Percentiles rank a stretch among this genome's conserved stretches.
Conservation (phyloP, 1,284 basidiomycete genomes). For the Apiotrichum veenhuisii region DNA sequence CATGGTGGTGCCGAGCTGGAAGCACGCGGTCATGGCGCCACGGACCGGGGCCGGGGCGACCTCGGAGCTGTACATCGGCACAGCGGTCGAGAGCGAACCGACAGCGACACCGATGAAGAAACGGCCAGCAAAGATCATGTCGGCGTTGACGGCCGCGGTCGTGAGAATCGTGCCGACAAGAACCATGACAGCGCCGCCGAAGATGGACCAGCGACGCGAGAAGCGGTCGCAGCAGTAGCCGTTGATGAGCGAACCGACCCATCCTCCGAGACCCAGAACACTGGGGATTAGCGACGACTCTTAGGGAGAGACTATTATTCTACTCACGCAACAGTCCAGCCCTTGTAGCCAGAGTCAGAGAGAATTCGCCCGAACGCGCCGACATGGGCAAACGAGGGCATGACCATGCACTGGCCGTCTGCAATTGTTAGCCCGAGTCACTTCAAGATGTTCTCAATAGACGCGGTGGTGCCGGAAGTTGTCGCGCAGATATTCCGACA, state of each 20-base stretch:
- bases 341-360: constrained; percentile 16
- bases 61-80: constrained; percentile 57
- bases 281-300: too few relatives aligned
- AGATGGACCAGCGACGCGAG: constrained; percentile 23
- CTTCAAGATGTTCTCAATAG: too few relatives aligned
- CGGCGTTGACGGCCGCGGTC: constrained; percentile 18
- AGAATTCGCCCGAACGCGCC: constrained; percentile 15
- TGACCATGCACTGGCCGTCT: constrained; percentile 23
- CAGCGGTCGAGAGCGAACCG: constrained; percentile 68
- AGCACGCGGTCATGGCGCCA: constrained; percentile 64
- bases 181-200: constrained; percentile 23
- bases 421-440: neutral
- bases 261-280: constrained; percentile 23
- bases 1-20: constrained; percentile 67
- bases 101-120: constrained; percentile 48
- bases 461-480: too few relatives aligned
- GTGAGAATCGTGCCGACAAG: constrained; percentile 23
- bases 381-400: constrained; percentile 18
- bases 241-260: constrained; percentile 25
- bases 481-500: too few relatives aligned
- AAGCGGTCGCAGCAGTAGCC: constrained; percentile 24
- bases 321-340: constrained; percentile 18
- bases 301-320: neutral
- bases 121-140: constrained; percentile 23
- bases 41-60: constrained; percentile 68